phyloP scores from a whole-genome alignment of 2,329 filamentous ascomycete genomes.

The Alternaria sp. region DNA sequence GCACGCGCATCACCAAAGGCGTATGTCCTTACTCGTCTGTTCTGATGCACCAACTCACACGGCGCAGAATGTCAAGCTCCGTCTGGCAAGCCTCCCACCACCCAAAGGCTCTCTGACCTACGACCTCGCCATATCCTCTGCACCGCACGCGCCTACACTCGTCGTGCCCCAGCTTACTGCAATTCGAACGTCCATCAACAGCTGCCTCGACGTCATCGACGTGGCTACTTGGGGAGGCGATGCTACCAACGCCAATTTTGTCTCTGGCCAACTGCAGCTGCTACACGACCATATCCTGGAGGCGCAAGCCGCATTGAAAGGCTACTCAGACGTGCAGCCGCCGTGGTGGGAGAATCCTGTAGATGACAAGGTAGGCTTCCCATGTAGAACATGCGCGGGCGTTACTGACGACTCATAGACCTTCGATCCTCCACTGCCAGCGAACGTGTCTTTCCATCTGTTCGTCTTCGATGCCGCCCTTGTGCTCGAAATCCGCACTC shows the following conservation, averaged over 20 bases:
- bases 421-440: conserved; percentile 70
- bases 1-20: conserved; percentile 90
- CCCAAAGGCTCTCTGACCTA: conserved; percentile 61
- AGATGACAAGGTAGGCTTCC: conserved; percentile 63
- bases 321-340: conserved; percentile 59
- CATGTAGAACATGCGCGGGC: neutral
- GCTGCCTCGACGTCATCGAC: conserved; percentile 82
- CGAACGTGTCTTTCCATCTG: conserved; percentile 76
- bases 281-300: conserved; percentile 68
- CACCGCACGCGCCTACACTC: conserved; percentile 64
- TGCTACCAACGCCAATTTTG: conserved; percentile 64
- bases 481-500: conserved; percentile 70
- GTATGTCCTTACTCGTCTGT: conserved; percentile 59
- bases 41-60: neutral
- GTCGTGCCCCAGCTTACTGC: conserved; percentile 74
- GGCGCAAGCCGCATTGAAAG: conserved; percentile 67
- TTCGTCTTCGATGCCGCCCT: conserved; percentile 64
- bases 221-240: conserved; percentile 78
- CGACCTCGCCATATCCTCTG: conserved; percentile 61
- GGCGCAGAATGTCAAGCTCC: conserved; percentile 75
- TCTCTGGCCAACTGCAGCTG: conserved; percentile 65
- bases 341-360: conserved; percentile 65
- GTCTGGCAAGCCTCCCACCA: conserved; percentile 72
- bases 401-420: conserved; percentile 44
- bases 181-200: conserved; percentile 79